Base-by-base conservation (phyloP, 768 basidiomycete species). In the Termitomyces sp. region DNA sequence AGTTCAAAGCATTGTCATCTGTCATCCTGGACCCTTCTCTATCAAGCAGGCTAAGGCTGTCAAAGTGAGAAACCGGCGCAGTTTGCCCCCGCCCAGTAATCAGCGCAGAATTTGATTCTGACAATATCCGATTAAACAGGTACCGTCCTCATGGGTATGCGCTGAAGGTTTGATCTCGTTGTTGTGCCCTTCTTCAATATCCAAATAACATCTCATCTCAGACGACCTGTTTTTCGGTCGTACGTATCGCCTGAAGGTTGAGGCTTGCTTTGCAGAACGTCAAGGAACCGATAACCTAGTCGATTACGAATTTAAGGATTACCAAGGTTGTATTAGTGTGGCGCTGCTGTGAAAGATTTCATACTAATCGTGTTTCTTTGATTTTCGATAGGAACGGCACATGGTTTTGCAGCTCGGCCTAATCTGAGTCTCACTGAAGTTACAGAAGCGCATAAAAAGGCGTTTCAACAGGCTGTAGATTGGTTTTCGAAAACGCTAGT, bases 361-460 rank as follows among this genome's bases (percentile, higher is more conserved):
- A 22, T 36, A 24, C 26, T 30, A 32, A 45, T 40, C 11, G 22
- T 45, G 18, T 18, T 2, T 30, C 43, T 32, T 16, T 14, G 22
- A 32, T 40, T 52, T 26, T 57, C 22, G 53, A 26, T 28, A 67
- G 67, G 67, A 24, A 69, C 68, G 3, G 57, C 63, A 3, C 66
- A 70, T 54, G 65, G 67, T n/a, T 68, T 69, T 54, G 68, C 63
- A 18, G 60, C 64, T 8, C 61, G 68, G 14, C 68, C 67, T 13
- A 63, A 68, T 47, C 49, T 68, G 11, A 52, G 28, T 35, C 55
- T 68, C 45, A 62, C 68, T 18, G 62, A 66, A 55, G 60, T 68
- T 41, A 62, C 66, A 51, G 66, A 65, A 48, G 66, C 61, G 8
- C 62, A 62, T 49, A 66, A 66, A 56, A 60, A 65, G 43, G 67